phyloP scores from a whole-genome alignment of 192 early-diverging fungal genomes.

The Phlyctochytrium planicorne region DNA sequence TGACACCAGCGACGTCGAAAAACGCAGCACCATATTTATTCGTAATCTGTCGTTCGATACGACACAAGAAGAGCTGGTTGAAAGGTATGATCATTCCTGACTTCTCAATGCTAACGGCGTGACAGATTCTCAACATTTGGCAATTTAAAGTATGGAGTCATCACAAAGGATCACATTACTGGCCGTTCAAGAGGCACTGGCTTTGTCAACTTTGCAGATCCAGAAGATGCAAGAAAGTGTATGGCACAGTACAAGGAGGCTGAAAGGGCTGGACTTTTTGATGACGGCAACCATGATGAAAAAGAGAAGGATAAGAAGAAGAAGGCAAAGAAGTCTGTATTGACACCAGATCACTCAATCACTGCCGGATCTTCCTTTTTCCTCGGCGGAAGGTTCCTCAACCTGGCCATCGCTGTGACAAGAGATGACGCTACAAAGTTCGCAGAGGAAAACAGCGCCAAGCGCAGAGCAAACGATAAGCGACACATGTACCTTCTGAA shows the following conservation, averaged over 20 bases:
- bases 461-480: conserved; percentile 71
- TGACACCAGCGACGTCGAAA: conserved; percentile 24
- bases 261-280: conserved; percentile 47
- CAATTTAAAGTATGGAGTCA: conserved; percentile 72
- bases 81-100: conserved; percentile 48
- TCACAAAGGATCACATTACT: conserved; percentile 81
- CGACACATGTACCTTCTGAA: conserved; percentile 87
- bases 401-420: conserved; percentile 77
- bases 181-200: conserved; percentile 90
- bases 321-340: conserved; percentile 54
- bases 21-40: conserved; percentile 79
- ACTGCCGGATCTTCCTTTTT: conserved; percentile 61
- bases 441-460: conserved; percentile 55
- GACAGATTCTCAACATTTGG: conserved; percentile 73
- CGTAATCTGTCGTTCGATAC: conserved; percentile 92
- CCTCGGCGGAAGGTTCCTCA: conserved; percentile 80
- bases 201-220: conserved; percentile 83
- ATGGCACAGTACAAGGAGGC: conserved; percentile 70
- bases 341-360: conserved; percentile 65
- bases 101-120: conserved; percentile 17
- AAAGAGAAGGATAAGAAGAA: conserved; percentile 57
- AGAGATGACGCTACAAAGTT: conserved; percentile 67
- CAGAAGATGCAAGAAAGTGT: conserved; percentile 72
- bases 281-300: conserved; percentile 23
- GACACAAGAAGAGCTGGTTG: conserved; percentile 72